Base-by-base conservation (phyloP, 331 rosid species). In the Acacia concinna region DNA sequence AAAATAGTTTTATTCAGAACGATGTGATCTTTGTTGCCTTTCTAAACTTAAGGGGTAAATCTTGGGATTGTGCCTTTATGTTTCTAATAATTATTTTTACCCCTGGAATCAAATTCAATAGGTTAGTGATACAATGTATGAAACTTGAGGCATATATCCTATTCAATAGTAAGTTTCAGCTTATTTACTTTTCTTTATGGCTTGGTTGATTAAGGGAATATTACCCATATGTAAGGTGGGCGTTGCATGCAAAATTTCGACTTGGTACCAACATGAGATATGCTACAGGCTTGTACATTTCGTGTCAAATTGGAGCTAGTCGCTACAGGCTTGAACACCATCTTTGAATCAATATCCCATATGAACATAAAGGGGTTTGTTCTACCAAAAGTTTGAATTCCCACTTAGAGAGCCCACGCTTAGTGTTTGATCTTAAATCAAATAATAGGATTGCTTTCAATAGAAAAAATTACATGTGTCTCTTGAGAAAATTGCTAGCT, bases 1-100 rank as follows among this genome's bases (percentile, higher is more conserved):
- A 38, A 59, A 70, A 38, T 75, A 83, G 76, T 69, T 81, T 69
- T 81, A 57, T 76, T 79, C 31, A 76, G 38, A 72, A 78, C 34
- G 82, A 65, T 78, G 38, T 57, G 72, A 82, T 31, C 75, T 34
- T 73, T 6, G 11, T 31, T 20, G 40, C 80, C 78, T 73, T 67
- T 60, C 68, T 18, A 52, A 41, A 84, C 43, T 69, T 68, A 4
- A 75, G 25, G 78, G 52, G 11, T 11, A 47, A 38, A 79, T 72
- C 34, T 51, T 68, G 54, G 31, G 49, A 38, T 14, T 69, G 23
- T 47, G 37, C 74, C 9, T 69, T 31, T 54, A 18, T 68, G 4
- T 34, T 32, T 13, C 18, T 25, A 69, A 14, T 21, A 11, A 38
- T 14, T 3, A 7, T 59, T 64, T 52, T 17, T 44, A 65, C 2